These are phyloP conservation scores for Aspergillus spinulosporus DNA, from an alignment of 2,329 filamentous ascomycete genomes.

Conservation along the genomic window DNA sequence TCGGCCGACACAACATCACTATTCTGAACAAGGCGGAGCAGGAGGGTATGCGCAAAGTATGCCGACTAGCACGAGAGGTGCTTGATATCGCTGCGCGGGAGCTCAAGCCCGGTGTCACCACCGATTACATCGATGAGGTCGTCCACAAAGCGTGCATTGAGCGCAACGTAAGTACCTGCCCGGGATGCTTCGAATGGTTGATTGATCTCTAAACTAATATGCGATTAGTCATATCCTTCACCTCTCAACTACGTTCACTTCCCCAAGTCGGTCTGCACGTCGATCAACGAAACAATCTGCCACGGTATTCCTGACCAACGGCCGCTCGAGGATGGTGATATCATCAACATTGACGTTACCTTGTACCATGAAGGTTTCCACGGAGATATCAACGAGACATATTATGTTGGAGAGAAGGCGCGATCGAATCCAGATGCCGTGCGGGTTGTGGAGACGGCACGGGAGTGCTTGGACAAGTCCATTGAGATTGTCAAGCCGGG, in stretches of 20 bases:
- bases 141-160: conserved; percentile 95
- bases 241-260: conserved; percentile 95
- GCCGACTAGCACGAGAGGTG: conserved; percentile 82
- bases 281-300: conserved; percentile 95
- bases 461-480: conserved; percentile 83
- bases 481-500: conserved; percentile 93
- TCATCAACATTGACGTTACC: conserved; percentile 94
- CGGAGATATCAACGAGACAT: conserved; percentile 96
- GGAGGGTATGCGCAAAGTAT: conserved; percentile 90
- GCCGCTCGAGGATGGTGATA: conserved; percentile 84
- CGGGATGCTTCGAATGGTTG: not conserved
- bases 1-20: conserved; percentile 76
- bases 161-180: conserved; percentile 67
- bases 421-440: conserved; percentile 81
- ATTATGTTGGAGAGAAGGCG: conserved; percentile 91
- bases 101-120: conserved; percentile 86
- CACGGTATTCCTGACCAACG: conserved; percentile 96
- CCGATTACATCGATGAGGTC: conserved; percentile 90
- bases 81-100: conserved; percentile 86
- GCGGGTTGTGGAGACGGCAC: conserved; percentile 83
- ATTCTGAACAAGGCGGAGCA: conserved; percentile 77
- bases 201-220: conserved; percentile 17
- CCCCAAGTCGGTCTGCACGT: conserved; percentile 97
- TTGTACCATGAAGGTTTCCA: conserved; percentile 95
- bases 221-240: conserved; percentile 81